Evolutionary conservation across 345 rosid genomes (phyloP).

Genomic region (Gossypium arboreum): DNA sequence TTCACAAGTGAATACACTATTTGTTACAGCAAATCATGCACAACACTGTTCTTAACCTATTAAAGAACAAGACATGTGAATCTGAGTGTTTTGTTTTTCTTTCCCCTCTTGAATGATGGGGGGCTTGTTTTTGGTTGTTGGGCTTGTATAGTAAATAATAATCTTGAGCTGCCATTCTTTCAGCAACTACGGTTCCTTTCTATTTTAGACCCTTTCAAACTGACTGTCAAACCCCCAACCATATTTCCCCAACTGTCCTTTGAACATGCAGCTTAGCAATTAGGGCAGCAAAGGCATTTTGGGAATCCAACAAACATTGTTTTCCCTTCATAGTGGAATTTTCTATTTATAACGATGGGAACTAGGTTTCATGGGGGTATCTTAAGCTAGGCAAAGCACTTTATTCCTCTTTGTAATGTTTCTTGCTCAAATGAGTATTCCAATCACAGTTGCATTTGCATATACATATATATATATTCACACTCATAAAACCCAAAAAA

Average conservation of each 20-base stretch:
- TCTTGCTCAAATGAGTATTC: constrained; percentile 65
- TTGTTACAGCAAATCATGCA: too few relatives aligned
- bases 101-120: background rate
- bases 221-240: constrained; percentile 17
- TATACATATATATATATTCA: too few relatives aligned
- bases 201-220: background rate
- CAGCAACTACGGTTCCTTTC: constrained; percentile 29
- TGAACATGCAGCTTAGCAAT: background rate
- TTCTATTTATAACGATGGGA: constrained; percentile 11
- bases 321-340: background rate
- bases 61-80: too few relatives aligned
- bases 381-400: background rate
- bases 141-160: too few relatives aligned
- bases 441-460: constrained; percentile 21
- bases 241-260: constrained; percentile 14
- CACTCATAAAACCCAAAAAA: too few relatives aligned
- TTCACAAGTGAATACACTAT: too few relatives aligned
- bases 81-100: too few relatives aligned
- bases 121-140: background rate
- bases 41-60: too few relatives aligned
- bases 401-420: constrained; percentile 32
- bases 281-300: background rate
- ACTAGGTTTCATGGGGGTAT: background rate
- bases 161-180: constrained; percentile 26
- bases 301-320: constrained; percentile 9